phyloP scores from a whole-genome alignment of 257 asterid genomes.

The Mitragyna speciosa region DNA sequence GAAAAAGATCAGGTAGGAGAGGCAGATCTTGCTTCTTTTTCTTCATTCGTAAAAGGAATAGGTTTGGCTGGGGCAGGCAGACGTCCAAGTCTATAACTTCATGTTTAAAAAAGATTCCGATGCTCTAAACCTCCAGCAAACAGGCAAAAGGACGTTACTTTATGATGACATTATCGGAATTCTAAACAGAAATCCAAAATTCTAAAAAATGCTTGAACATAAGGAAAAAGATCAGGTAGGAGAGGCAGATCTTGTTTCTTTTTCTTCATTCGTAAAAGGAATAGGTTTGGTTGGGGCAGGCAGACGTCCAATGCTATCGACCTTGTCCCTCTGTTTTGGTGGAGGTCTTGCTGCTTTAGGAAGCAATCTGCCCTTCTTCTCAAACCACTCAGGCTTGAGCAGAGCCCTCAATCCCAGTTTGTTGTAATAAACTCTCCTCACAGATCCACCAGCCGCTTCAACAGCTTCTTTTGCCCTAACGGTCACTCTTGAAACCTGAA shows the following conservation, averaged over 20 bases:
- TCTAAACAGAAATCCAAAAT: too few relatives aligned
- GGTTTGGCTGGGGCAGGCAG: constrained; percentile 93
- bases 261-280: constrained; percentile 57
- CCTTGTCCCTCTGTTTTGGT: constrained; percentile 76
- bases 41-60: constrained; percentile 59
- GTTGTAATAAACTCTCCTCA: constrained; percentile 88
- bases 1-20: constrained; percentile 29
- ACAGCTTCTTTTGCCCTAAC: constrained; percentile 93
- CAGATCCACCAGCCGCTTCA: constrained; percentile 89
- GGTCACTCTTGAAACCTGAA: constrained; percentile 87
- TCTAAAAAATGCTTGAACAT: background rate
- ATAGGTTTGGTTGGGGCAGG: constrained; percentile 93
- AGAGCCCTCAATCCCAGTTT: constrained; percentile 79
- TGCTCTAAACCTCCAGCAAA: too few relatives aligned
- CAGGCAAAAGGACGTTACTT: too few relatives aligned
- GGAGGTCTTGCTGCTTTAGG: constrained; percentile 95
- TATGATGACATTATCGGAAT: too few relatives aligned
- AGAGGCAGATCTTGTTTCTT: constrained; percentile 40
- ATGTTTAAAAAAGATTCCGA: too few relatives aligned
- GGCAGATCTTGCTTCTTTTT: constrained; percentile 43
- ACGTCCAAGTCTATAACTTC: constrained; percentile 66
- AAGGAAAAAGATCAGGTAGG: constrained; percentile 28
- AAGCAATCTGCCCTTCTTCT: constrained; percentile 87
- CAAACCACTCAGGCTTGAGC: constrained; percentile 94
- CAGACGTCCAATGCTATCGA: constrained; percentile 84